phyloP scores from a whole-genome alignment of 2,329 filamentous ascomycete species.

The Hypoxylon sp. region DNA sequence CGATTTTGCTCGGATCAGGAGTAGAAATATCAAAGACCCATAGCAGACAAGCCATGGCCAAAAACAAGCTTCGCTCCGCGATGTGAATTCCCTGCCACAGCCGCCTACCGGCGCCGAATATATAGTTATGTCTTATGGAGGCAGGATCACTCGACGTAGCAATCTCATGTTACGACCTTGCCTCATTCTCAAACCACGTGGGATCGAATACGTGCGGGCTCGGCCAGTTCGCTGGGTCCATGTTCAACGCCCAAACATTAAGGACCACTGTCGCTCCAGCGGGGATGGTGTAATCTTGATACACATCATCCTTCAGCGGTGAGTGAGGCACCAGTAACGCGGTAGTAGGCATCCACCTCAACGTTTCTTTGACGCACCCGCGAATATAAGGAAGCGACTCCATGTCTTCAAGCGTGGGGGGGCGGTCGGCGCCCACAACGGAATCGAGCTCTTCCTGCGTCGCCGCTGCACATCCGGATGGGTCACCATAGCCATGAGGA shows the following conservation, averaged over 20 bases:
- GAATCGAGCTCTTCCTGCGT: conserved; percentile 53
- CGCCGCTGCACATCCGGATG: conserved; percentile 5
- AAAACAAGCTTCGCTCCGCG: conserved; percentile 50
- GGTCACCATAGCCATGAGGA: conserved; percentile 15
- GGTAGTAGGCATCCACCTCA: conserved; percentile 59
- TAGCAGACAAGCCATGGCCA: conserved; percentile 59
- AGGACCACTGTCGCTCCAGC: conserved; percentile 57
- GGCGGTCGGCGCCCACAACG: conserved; percentile 57
- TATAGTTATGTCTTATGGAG: conserved; percentile 39
- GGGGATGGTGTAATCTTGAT: conserved; percentile 57
- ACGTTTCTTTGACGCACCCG: conserved; percentile 59
- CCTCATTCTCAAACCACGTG: conserved; percentile 40
- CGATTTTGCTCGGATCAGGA: conserved; percentile 10
- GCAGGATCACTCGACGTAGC: conserved; percentile 47
- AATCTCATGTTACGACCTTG: conserved; percentile 46
- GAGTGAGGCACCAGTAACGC: conserved; percentile 55
- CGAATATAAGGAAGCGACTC: conserved; percentile 60
- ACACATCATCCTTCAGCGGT: conserved; percentile 52
- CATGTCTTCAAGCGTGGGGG: conserved; percentile 59
- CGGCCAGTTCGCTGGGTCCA: conserved; percentile 14
- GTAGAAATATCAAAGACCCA: conserved; percentile 60
- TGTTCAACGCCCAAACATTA: conserved; percentile 55
- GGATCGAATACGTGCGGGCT: conserved; percentile 57
- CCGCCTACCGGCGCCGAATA: conserved; percentile 41
- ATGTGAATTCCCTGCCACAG: conserved; percentile 63